Evolutionary conservation across 2,329 filamentous ascomycete species (phyloP).

Genomic region (Colletotrichum brevisporum): DNA sequence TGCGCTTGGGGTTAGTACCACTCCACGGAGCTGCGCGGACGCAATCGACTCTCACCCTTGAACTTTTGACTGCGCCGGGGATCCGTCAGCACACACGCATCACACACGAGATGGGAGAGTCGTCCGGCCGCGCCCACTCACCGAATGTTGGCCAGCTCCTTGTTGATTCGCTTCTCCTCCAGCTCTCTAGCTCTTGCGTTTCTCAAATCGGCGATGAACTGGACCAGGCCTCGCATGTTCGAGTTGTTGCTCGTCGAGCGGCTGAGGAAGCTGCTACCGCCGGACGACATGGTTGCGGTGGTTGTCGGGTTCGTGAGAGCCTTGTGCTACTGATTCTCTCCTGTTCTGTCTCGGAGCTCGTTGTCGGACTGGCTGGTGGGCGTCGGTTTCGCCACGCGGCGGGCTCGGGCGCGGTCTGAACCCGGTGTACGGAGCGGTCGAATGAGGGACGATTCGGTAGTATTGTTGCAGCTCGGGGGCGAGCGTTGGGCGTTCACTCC

Average conservation of each 20-base stretch:
- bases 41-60: slow-evolving; percentile 71
- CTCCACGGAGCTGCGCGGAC: slow-evolving; percentile 18
- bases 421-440: slow-evolving; percentile 10
- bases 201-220: slow-evolving; percentile 96
- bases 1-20: slow-evolving; percentile 52
- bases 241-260: slow-evolving; percentile 75
- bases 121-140: slow-evolving; percentile 53
- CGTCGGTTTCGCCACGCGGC: slow-evolving; percentile 14
- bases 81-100: slow-evolving; percentile 25
- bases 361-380: slow-evolving; percentile 12
- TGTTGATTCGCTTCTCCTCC: slow-evolving; percentile 99
- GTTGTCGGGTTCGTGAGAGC: neutral
- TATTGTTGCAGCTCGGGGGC: slow-evolving; percentile 18
- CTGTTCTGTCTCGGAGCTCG: slow-evolving; percentile 7
- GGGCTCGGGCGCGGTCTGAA: slow-evolving; percentile 20
- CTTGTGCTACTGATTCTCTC: neutral
- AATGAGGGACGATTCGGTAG: slow-evolving; percentile 2
- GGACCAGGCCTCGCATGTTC: slow-evolving; percentile 88
- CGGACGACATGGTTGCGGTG: slow-evolving; percentile 64
- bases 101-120: slow-evolving; percentile 38
- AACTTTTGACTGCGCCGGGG: slow-evolving; percentile 82
- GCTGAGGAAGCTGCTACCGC: slow-evolving; percentile 74
- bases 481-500: slow-evolving; percentile 35
- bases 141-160: slow-evolving; percentile 98
- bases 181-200: slow-evolving; percentile 95